phyloP scores from a whole-genome alignment of 1,284 basidiomycete species.

The Veloboletus limbatus region DNA sequence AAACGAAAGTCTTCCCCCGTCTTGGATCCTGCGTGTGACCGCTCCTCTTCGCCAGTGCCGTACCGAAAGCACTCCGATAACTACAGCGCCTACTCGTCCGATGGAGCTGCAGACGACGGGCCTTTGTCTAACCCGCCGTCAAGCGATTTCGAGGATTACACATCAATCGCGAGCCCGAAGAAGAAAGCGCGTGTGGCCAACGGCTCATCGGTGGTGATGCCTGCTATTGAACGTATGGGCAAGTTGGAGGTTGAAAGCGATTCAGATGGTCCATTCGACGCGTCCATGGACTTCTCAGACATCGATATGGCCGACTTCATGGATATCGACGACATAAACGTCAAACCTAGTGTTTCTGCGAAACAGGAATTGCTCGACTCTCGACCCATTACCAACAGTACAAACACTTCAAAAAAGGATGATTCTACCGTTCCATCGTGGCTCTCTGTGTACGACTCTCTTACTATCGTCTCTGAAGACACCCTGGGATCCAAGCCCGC shows the following conservation, averaged over 20 bases:
- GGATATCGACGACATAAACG: conserved; percentile 49
- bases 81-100: conserved; percentile 52
- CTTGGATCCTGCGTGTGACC: conserved; percentile 38
- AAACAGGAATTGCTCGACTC: conserved; percentile 33
- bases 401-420: conserved; percentile 44
- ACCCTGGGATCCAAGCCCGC: conserved; percentile 49
- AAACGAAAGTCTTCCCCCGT: conserved; percentile 74
- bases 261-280: conserved; percentile 50
- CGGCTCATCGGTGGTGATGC: conserved; percentile 39
- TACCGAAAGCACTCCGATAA: conserved; percentile 28
- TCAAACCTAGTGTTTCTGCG: conserved; percentile 29
- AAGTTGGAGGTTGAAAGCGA: conserved; percentile 56
- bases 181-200: conserved; percentile 56
- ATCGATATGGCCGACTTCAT: conserved; percentile 39
- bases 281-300: conserved; percentile 51
- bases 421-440: conserved; percentile 58
- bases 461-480: conserved; percentile 54
- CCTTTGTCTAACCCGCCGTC: conserved; percentile 37
- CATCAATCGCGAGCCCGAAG: conserved; percentile 57
- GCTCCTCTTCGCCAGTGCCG: conserved; percentile 38
- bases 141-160: conserved; percentile 50
- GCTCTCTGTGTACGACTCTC: conserved; percentile 74
- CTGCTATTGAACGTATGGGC: conserved; percentile 54
- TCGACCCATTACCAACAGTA: conserved; percentile 15
- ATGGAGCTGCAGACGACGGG: conserved; percentile 50